Evolutionary conservation across 805 yeast genomes (phyloP), one percentile per base, ranked within the genome.

Genomic region (Clavispora phyllophila): DNA sequence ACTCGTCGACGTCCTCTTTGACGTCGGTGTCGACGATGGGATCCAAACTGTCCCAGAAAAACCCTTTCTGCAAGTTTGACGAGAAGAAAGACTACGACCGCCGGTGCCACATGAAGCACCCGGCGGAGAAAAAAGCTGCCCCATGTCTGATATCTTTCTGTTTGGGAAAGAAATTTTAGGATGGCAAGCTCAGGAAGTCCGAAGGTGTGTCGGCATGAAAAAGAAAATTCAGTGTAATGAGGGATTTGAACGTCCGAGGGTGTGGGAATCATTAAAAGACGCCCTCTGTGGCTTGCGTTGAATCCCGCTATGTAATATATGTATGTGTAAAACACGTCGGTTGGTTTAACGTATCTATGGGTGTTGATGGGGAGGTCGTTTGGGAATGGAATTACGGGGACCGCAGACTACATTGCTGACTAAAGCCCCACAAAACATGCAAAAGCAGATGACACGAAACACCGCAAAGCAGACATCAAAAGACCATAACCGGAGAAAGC

Each of bases 81-180:
- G 75, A 70, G 47, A 70, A 70, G 61, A 68, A 69, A 51, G 75
- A 70, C 48, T 70, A 70, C 50, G 62, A 54, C n/a, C 63, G 63
- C 44, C 57, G 75, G 42, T 70, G 73, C 54, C 58, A 62, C 36
- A 36, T 57, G 47, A 66, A 61, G 51, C 49, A 55, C 28, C 46
- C 47, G 9, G 27, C 49, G 18, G 25, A 54, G 38, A 50, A 48
- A 48, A 41, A 52, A 37, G 63, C 48, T 13, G 44, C 53, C 12
- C 62, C 72, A 19, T 57, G 47, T 19, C 37, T 61, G 10, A 65
- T 68, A 25, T 60, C 66, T 37, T 67, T 70, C 51, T 68, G 73
- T 48, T 57, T 70, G 54, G 69, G 71, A 34, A 67, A 63, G 47
- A 60, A 62, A 48, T 44, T 47, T 39, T 48, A 42, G 40, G 37